phyloP scores from a whole-genome alignment of 768 basidiomycete species.

The Psilocybe cubensis region DNA sequence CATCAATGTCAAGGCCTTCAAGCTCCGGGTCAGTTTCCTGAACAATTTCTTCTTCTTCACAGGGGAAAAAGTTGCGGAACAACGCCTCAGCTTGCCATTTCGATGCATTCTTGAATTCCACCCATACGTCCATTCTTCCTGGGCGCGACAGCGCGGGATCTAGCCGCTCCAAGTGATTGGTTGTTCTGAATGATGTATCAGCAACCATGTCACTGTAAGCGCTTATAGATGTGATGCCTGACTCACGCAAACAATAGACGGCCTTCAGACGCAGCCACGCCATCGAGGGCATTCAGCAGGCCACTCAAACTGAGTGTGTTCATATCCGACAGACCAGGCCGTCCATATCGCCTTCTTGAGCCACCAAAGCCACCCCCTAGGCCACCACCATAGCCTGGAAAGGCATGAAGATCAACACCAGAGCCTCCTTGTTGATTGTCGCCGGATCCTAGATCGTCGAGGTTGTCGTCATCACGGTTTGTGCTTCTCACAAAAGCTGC shows the following conservation, averaged over 20 bases:
- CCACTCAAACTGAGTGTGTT: constrained; percentile 85
- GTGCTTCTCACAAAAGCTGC: constrained; percentile 85
- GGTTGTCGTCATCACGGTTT: constrained; percentile 57
- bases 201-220: background rate
- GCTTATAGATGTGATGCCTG: constrained; percentile 1
- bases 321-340: constrained; percentile 59
- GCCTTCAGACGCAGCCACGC: constrained; percentile 86
- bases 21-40: constrained; percentile 16
- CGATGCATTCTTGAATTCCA: constrained; percentile 87
- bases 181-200: constrained; percentile 54
- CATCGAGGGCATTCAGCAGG: constrained; percentile 83
- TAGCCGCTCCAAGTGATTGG: constrained; percentile 89
- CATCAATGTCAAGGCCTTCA: constrained; percentile 22
- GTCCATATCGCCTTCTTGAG: constrained; percentile 41
- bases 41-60: constrained; percentile 40
- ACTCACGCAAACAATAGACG: constrained; percentile 88
- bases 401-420: constrained; percentile 13
- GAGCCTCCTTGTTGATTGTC: constrained; percentile 16
- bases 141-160: constrained; percentile 92
- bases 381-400: constrained; percentile 14
- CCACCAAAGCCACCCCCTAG: constrained; percentile 28
- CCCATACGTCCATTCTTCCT: constrained; percentile 91
- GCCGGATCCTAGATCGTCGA: constrained; percentile 37
- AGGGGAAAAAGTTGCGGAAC: constrained; percentile 92
- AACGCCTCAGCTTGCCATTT: constrained; percentile 85